phyloP scores from a whole-genome alignment of 75 land plant genomes.

The Pinus taeda region DNA sequence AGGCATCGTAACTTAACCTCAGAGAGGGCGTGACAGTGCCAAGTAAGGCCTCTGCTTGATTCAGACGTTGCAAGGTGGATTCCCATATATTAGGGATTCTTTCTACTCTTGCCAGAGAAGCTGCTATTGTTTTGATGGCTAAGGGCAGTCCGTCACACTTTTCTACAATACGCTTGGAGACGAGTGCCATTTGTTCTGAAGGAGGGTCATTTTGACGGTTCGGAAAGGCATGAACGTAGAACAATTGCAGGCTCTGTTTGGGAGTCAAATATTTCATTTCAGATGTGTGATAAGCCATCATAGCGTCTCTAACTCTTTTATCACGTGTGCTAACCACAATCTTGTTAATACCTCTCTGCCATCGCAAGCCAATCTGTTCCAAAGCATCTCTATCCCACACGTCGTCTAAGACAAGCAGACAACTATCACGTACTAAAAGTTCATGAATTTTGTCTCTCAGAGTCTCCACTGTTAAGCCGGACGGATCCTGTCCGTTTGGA shows the following conservation, averaged over 20 bases:
- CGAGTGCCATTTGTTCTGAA: no score
- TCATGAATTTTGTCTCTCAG: neutral
- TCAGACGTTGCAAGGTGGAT: neutral
- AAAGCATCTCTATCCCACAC: neutral
- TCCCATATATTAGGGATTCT: neutral
- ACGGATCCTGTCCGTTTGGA: neutral
- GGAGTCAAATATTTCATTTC: neutral
- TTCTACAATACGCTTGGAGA: neutral
- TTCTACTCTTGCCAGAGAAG: neutral
- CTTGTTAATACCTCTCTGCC: neutral
- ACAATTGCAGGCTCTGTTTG: neutral
- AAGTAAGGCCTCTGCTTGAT: no score
- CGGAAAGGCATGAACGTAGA: neutral
- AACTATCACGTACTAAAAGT: neutral
- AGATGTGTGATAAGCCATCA: neutral
- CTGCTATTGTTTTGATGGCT: neutral
- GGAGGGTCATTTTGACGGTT: neutral
- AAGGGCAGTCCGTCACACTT: neutral
- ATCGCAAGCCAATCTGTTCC: neutral
- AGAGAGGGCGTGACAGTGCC: neutral
- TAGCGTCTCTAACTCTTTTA: neutral
- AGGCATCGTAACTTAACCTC: neutral
- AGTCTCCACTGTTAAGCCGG: neutral
- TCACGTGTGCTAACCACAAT: neutral
- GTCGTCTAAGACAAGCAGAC: neutral